These are phyloP conservation scores for Lagenidium giganteum DNA, from an alignment of 352 stramenopile genomes.

Conservation along the genomic window DNA sequence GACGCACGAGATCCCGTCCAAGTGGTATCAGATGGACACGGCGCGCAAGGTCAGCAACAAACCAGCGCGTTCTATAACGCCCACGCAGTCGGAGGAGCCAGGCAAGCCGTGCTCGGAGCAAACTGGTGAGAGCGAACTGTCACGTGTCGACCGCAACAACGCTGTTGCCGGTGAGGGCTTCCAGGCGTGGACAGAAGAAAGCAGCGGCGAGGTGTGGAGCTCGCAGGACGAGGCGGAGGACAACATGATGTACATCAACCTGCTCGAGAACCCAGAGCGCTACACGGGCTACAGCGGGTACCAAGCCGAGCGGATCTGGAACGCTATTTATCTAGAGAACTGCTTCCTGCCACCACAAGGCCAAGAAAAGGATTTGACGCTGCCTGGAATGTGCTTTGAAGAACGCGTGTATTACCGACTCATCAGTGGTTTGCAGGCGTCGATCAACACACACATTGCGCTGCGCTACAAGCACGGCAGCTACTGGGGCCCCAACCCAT, in stretches of 20 bases:
- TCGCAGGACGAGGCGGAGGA: slow-evolving; percentile 40
- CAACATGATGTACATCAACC: slow-evolving; percentile 88
- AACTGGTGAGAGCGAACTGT: slow-evolving; percentile 52
- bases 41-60: slow-evolving; percentile 9
- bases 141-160: slow-evolving; percentile 56
- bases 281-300: slow-evolving; percentile 97
- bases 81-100: no score
- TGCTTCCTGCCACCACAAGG: slow-evolving; percentile 69
- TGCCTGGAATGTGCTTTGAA: slow-evolving; percentile 79
- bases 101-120: slow-evolving; percentile 54
- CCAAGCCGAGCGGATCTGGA: slow-evolving; percentile 89
- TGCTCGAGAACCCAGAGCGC: slow-evolving; percentile 93
- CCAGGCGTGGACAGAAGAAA: slow-evolving; percentile 44
- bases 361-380: slow-evolving; percentile 32
- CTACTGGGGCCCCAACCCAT: slow-evolving; percentile 56
- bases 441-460: slow-evolving; percentile 91
- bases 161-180: slow-evolving; percentile 45
- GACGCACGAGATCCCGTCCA: slow-evolving; percentile 68
- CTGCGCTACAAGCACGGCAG: slow-evolving; percentile 65
- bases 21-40: slow-evolving; percentile 63
- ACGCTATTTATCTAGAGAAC: slow-evolving; percentile 96
- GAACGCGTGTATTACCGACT: slow-evolving; percentile 95
- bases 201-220: slow-evolving; percentile 38
- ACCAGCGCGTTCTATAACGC: no score
- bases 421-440: slow-evolving; percentile 94